phyloP scores from a whole-genome alignment of 305 asterid genomes.

The Euphrasia arctica region DNA sequence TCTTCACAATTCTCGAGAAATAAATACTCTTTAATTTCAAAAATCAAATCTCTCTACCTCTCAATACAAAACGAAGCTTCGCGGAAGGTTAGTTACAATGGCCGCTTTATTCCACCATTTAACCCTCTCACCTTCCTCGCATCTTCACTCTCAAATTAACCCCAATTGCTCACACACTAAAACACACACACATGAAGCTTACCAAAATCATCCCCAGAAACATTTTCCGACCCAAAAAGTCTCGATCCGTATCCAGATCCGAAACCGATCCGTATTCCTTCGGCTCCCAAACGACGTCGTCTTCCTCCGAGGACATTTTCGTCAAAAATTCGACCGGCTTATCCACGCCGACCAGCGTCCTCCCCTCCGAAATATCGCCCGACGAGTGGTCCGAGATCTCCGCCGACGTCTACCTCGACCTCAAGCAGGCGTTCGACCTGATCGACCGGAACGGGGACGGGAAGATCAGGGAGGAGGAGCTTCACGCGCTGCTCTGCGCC shows the following conservation, averaged over 20 bases:
- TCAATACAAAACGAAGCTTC: too few species aligned
- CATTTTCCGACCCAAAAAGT: constrained; percentile 36
- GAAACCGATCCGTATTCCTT: constrained; percentile 44
- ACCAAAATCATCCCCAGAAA: constrained; percentile 27
- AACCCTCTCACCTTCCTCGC: too few species aligned
- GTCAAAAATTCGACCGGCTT: constrained; percentile 29
- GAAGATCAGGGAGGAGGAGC: constrained; percentile 45
- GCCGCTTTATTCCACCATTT: too few species aligned
- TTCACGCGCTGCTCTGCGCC: constrained; percentile 40
- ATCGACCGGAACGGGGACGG: constrained; percentile 54
- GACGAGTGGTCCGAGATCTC: constrained; percentile 52
- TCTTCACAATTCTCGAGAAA: too few species aligned
- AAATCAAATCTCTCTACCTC: too few species aligned
- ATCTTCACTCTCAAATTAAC: too few species aligned
- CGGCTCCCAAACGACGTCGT: constrained; percentile 34
- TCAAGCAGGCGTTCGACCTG: constrained; percentile 49
- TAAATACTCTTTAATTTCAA: too few species aligned
- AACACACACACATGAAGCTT: too few species aligned
- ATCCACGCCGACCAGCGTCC: constrained; percentile 60
- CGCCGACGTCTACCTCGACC: constrained; percentile 39
- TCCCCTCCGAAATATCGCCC: constrained; percentile 44
- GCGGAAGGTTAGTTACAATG: too few species aligned
- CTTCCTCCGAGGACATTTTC: constrained; percentile 25
- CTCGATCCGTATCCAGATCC: constrained; percentile 26
- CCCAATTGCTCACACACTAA: too few species aligned